These are phyloP conservation scores for Aureobasidium sp. DNA, from an alignment of 2,329 filamentous ascomycete species.

Conservation along the genomic window DNA sequence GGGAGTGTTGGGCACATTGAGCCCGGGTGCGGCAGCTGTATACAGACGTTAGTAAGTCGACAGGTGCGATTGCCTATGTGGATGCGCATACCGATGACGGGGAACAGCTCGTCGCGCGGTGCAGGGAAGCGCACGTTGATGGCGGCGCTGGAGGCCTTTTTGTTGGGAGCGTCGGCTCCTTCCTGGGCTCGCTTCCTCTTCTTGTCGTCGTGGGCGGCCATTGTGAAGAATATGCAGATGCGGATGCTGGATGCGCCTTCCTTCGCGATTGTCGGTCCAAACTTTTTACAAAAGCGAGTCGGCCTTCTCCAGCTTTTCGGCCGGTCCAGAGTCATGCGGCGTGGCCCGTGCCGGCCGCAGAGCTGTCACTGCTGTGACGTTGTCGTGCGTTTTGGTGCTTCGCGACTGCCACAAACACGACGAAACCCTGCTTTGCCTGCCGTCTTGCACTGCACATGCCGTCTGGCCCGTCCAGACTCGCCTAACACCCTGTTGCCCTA, in stretches of 20 bases:
- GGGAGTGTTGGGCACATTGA: constrained; percentile 35
- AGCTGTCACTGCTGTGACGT: background rate
- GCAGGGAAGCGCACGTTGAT: constrained; percentile 21
- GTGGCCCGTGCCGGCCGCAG: background rate
- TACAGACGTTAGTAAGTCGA: background rate
- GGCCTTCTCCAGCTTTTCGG: background rate
- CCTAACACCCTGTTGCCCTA: background rate
- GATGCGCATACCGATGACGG: constrained; percentile 14
- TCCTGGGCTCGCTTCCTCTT: constrained; percentile 43
- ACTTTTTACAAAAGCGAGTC: constrained; percentile 7
- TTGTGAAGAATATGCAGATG: constrained; percentile 8
- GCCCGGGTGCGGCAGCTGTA: constrained; percentile 20
- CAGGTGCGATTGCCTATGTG: background rate
- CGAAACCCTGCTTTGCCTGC: background rate
- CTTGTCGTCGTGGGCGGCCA: constrained; percentile 32
- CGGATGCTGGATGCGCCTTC: background rate
- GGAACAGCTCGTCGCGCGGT: constrained; percentile 10
- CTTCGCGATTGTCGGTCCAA: background rate
- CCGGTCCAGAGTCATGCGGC: background rate
- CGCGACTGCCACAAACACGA: background rate
- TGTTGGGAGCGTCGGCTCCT: constrained; percentile 34
- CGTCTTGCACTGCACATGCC: background rate
- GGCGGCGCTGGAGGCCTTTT: constrained; percentile 19
- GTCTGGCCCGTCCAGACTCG: background rate
- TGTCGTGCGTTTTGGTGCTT: background rate